Evolutionary conservation across 495 filamentous ascomycete species (phyloP).

Genomic region (Niebla homalea): DNA sequence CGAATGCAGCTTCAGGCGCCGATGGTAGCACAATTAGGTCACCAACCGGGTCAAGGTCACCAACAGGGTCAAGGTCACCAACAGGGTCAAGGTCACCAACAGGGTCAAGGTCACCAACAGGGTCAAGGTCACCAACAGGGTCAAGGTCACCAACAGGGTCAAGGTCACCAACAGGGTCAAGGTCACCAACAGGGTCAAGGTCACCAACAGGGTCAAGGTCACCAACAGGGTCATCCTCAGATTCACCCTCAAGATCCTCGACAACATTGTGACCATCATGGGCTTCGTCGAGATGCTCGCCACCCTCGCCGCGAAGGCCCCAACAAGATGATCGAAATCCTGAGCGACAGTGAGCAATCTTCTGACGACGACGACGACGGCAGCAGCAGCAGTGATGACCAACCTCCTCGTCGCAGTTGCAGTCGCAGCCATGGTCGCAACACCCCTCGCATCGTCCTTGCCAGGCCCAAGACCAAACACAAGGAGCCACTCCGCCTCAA

Average conservation of each 20-base stretch:
- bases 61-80: not conserved
- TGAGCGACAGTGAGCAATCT: not conserved
- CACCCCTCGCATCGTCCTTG: not conserved
- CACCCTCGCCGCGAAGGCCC: not conserved
- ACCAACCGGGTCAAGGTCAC: not conserved
- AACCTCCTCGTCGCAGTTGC: not conserved
- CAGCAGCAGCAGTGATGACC: not conserved
- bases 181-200: not conserved
- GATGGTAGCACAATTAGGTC: not conserved
- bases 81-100: too few relatives aligned
- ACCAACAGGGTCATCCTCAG: not conserved
- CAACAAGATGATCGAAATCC: not conserved
- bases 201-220: not conserved
- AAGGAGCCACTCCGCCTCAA: too few relatives aligned
- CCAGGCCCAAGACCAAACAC: not conserved
- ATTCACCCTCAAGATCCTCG: not conserved
- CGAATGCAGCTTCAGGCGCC: slow-evolving; percentile 1
- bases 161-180: not conserved
- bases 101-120: not conserved
- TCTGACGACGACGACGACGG: slow-evolving; percentile 1
- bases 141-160: too few relatives aligned
- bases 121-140: not conserved
- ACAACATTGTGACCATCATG: not conserved
- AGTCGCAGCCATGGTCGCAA: not conserved
- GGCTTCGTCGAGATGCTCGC: not conserved